Evolutionary conservation across 1,284 basidiomycete species (phyloP), one percentile per base, ranked within the genome.

Genomic region (Ceratobasidium sp.): DNA sequence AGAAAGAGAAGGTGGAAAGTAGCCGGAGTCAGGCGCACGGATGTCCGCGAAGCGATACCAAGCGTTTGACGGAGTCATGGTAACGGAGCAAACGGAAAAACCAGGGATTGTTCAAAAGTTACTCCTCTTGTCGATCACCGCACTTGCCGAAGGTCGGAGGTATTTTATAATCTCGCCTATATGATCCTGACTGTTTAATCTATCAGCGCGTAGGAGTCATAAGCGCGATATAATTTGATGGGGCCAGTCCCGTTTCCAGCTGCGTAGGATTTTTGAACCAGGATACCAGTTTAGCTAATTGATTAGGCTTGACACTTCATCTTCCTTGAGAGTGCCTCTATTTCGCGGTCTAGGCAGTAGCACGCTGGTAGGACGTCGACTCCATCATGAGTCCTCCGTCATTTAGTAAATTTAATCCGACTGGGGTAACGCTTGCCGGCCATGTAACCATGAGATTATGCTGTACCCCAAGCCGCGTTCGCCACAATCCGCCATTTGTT

Each of bases 311-410:
- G n/a, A n/a, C n/a, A n/a, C n/a, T n/a, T n/a, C n/a, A 33, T 40
- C 65, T 90, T 88, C 70, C 89, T 88, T 78, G 90, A 90, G 64
- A 86, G 85, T 57, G 89, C 88, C 0, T 93, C 93, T 0, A 88
- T 85, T 66, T 93, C 93, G 80, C 92, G 91, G 83, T 96, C 95
- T 71, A 97, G 94, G 81, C 94, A 94, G 83, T 95, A 95, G 82
- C 96, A 97, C 54, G 97, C 88, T 83, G 95, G 96, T 71, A 96
- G 82, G 1, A 94, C 93, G 82, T 97, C 95, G 77, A 93, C 92
- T 44, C 87, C 89, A 79, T 13, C 9, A 48, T 48, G 75, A 54
- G 13, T 67, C 73, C 57, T 76, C 33, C 15, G 5, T 77, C 40
- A 28, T 17, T n/a, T 44, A 44, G 69, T 57, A 42, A n/a, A 66